These are phyloP conservation scores for Schizosaccharomyces osmophilus DNA, from an alignment of 805 yeast genomes.

Conservation along the genomic window DNA sequence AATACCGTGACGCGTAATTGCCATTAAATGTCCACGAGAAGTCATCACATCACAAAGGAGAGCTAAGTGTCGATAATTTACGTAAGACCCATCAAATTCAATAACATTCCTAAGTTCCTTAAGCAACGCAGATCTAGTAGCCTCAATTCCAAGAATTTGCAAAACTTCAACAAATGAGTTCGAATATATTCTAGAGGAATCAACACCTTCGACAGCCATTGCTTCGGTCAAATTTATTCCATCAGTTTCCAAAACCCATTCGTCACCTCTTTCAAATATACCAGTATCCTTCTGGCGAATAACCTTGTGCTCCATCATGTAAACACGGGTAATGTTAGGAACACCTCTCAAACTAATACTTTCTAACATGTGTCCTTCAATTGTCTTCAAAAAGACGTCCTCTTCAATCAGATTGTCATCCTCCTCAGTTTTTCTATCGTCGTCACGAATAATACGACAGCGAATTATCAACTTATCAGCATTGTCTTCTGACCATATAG, in stretches of 20 bases:
- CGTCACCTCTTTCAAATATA: conserved; percentile 68
- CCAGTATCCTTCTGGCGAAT: conserved; percentile 37
- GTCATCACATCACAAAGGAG: conserved; percentile 95
- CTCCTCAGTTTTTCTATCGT: conserved; percentile 77
- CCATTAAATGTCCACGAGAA: conserved; percentile 91
- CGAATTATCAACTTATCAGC: conserved; percentile 91
- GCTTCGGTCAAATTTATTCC: conserved; percentile 92
- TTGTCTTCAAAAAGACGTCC: conserved; percentile 82
- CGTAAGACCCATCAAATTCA: conserved; percentile 98
- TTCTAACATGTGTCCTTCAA: conserved; percentile 90
- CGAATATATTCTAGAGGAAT: conserved; percentile 69
- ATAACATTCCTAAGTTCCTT: conserved; percentile 88
- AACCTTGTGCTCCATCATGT: conserved; percentile 24
- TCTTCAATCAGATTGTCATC: conserved; percentile 78
- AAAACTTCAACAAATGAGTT: conserved; percentile 89
- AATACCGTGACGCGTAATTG: conserved; percentile 97
- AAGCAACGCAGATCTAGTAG: conserved; percentile 82
- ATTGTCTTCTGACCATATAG: conserved; percentile 97
- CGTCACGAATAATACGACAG: conserved; percentile 83
- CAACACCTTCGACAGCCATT: conserved; percentile 86
- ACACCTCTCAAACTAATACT: conserved; percentile 89
- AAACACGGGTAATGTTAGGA: conserved; percentile 72
- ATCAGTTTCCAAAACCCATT: conserved; percentile 97
- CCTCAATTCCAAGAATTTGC: conserved; percentile 92
- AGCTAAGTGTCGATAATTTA: conserved; percentile 95